These are phyloP conservation scores for Microcyclospora pomicola DNA, from an alignment of 2,329 filamentous ascomycete genomes.

Conservation along the genomic window DNA sequence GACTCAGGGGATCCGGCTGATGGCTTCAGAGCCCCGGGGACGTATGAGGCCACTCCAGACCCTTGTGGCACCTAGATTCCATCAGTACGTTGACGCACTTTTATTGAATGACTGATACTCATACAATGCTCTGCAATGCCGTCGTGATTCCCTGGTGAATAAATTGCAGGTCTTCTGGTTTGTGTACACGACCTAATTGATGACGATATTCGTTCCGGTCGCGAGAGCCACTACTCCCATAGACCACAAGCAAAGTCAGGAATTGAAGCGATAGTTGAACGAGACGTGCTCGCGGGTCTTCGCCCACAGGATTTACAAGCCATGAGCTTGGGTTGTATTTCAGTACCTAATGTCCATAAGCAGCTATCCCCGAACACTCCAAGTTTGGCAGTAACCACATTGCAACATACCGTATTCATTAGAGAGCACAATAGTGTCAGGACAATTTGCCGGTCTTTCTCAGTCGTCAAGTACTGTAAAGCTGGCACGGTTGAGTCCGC, in stretches of 20 bases:
- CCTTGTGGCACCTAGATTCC: slow-evolving; percentile 22
- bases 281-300: slow-evolving; percentile 60
- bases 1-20: slow-evolving; percentile 87
- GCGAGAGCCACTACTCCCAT: too few relatives aligned
- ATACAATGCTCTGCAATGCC: too few relatives aligned
- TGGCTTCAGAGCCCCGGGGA: slow-evolving; percentile 68
- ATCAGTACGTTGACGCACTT: too few relatives aligned
- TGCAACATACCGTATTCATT: slow-evolving; percentile 77
- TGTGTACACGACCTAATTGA: slow-evolving; percentile 77
- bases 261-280: slow-evolving; percentile 88
- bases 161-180: slow-evolving; percentile 95
- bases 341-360: too few relatives aligned
- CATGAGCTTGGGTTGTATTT: slow-evolving; percentile 94
- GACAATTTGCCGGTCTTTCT: slow-evolving; percentile 79
- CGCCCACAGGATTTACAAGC: slow-evolving; percentile 77
- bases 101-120: too few relatives aligned
- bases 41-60: slow-evolving; percentile 74
- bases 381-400: too few relatives aligned
- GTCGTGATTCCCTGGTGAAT: slow-evolving; percentile 38
- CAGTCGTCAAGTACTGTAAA: slow-evolving; percentile 79
- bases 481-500: slow-evolving; percentile 72
- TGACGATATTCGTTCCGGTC: slow-evolving; percentile 84
- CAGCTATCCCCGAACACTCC: too few relatives aligned
- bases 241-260: slow-evolving; percentile 47
- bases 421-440: slow-evolving; percentile 83